Conservation (phyloP, 129 eudicot species). For the Arctium lappa region DNA sequence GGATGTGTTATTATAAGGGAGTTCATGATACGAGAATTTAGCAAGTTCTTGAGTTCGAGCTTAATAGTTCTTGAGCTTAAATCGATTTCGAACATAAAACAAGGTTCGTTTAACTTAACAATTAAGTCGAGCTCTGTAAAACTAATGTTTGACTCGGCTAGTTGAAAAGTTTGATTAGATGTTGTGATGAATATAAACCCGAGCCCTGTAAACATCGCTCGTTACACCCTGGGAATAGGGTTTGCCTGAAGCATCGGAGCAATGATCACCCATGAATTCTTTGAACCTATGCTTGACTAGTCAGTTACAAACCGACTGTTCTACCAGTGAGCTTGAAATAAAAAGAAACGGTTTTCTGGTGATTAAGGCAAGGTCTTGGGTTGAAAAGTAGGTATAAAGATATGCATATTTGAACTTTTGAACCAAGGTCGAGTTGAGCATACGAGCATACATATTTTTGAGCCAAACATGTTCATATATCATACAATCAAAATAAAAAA, state of each 20-base stretch:
- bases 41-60: neutral
- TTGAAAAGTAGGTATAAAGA: too few species aligned
- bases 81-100: neutral
- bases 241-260: neutral
- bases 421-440: neutral
- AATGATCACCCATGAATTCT: too few species aligned
- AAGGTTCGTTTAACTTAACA: too few species aligned
- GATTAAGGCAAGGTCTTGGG: too few species aligned
- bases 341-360: too few species aligned
- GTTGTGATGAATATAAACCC: neutral
- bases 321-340: too few species aligned
- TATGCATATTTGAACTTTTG: too few species aligned
- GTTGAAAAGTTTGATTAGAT: neutral
- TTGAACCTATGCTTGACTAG: too few species aligned
- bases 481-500: neutral
- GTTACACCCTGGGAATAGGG: slow-evolving; percentile 1
- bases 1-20: neutral
- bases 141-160: neutral
- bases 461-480: neutral
- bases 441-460: neutral
- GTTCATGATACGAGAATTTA: neutral
- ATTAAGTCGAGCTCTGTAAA: neutral
- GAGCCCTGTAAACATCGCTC: neutral
- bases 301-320: too few species aligned
- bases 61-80: neutral